These are phyloP conservation scores for Phytopythium kandeliae DNA, from an alignment of 352 stramenopile species.

Conservation along the genomic window DNA sequence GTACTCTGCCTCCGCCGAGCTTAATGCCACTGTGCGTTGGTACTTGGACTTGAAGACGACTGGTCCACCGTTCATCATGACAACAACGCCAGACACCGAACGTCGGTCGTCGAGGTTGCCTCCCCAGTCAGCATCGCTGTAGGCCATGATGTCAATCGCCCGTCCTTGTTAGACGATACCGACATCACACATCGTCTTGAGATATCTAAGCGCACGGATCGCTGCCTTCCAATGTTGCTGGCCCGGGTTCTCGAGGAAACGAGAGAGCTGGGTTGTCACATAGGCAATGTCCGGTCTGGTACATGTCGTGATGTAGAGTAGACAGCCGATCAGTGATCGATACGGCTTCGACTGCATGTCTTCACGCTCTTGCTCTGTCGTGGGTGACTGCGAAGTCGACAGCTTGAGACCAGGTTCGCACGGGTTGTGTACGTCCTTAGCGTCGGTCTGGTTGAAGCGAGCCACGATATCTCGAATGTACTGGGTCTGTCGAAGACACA, in stretches of 20 bases:
- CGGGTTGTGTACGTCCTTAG: too few relatives aligned
- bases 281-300: constrained; percentile 17
- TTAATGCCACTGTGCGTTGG: constrained; percentile 18
- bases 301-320: constrained; percentile 15
- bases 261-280: constrained; percentile 10
- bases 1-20: constrained; percentile 20
- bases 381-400: too few relatives aligned
- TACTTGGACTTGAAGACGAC: constrained; percentile 12
- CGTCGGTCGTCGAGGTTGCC: constrained; percentile 13
- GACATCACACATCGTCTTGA: constrained; percentile 14
- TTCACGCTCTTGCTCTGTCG: too few relatives aligned
- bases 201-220: constrained; percentile 10
- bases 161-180: constrained; percentile 5
- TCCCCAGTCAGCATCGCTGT: constrained; percentile 15
- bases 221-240: constrained; percentile 13
- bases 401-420: too few relatives aligned
- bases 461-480: constrained; percentile 8
- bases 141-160: constrained; percentile 2
- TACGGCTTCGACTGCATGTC: constrained; percentile 12
- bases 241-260: constrained; percentile 17
- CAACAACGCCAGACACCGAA: constrained; percentile 12
- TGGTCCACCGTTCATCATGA: constrained; percentile 12
- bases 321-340: constrained; percentile 10
- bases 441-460: constrained; percentile 8
- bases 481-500: too few relatives aligned